A percentile compares a stretch with the other conserved stretches of the same genome.
Evolutionary conservation across 2,329 filamentous ascomycete species (phyloP).

Genomic region (Lachnellula suecica): DNA sequence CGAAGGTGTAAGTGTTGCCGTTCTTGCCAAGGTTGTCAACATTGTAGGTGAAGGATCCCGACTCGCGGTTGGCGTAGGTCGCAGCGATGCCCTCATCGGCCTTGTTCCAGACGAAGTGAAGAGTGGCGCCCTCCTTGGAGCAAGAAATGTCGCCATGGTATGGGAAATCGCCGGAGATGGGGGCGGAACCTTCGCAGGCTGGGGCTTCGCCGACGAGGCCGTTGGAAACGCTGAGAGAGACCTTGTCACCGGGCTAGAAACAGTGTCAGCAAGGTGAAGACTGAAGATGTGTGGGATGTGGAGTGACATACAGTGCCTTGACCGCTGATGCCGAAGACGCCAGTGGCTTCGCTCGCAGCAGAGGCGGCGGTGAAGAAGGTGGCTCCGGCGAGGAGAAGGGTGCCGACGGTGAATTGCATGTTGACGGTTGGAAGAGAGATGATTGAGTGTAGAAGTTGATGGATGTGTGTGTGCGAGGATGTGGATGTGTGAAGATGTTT

Average conservation of each 20-base stretch:
- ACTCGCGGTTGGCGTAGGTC: slow-evolving; percentile 8
- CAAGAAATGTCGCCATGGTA: slow-evolving; percentile 12
- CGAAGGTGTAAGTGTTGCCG: neutral
- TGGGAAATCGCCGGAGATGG: slow-evolving; percentile 6
- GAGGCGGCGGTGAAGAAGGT: slow-evolving; percentile 4
- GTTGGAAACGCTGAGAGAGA: slow-evolving; percentile 13
- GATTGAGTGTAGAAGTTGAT: neutral
- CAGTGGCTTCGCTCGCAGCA: no score
- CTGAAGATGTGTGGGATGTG: neutral
- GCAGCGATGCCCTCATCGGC: slow-evolving; percentile 9
- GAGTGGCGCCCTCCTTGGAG: no score
- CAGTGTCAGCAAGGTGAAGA: neutral
- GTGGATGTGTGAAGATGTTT: neutral
- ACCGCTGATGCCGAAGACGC: slow-evolving; percentile 13
- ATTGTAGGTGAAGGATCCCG: neutral
- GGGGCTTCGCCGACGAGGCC: slow-evolving; percentile 12
- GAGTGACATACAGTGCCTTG: neutral
- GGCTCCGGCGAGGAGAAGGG: slow-evolving; percentile 8
- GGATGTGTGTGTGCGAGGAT: neutral
- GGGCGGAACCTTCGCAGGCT: slow-evolving; percentile 2
- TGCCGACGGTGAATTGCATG: slow-evolving; percentile 15
- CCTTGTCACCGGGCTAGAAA: neutral
- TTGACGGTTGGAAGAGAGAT: neutral
- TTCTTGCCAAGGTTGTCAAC: neutral
- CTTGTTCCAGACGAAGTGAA: slow-evolving; percentile 8